Percentiles rank a stretch among this genome's conserved stretches.
These are phyloP conservation scores for Talaromyces funiculosus DNA, from an alignment of 2,329 filamentous ascomycete species.

Conservation along the genomic window DNA sequence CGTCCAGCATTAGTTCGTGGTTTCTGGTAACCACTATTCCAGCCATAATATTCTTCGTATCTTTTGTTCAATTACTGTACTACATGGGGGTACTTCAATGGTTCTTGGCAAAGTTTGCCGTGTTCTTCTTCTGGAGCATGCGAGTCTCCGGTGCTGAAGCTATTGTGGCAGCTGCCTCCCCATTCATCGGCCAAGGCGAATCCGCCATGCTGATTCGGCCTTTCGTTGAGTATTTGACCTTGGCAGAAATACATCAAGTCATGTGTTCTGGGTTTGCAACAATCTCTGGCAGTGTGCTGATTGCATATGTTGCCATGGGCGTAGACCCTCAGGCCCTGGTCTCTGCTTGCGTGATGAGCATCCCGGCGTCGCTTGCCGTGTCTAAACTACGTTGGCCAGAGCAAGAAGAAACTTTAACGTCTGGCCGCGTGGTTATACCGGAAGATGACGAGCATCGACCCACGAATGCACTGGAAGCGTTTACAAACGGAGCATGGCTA, in stretches of 20 bases:
- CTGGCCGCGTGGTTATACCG: slow-evolving; percentile 72
- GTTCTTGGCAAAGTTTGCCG: slow-evolving; percentile 81
- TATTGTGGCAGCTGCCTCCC: slow-evolving; percentile 87
- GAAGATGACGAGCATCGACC: slow-evolving; percentile 61
- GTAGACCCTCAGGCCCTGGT: slow-evolving; percentile 80
- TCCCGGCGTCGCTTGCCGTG: slow-evolving; percentile 81
- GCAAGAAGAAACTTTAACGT: slow-evolving; percentile 77
- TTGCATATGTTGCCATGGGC: slow-evolving; percentile 78
- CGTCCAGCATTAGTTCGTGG: slow-evolving; percentile 45
- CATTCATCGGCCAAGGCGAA: slow-evolving; percentile 92
- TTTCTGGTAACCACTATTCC: slow-evolving; percentile 80
- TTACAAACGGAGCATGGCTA: slow-evolving; percentile 77
- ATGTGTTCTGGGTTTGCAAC: slow-evolving; percentile 92
- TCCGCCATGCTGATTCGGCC: slow-evolving; percentile 87
- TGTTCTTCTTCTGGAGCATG: slow-evolving; percentile 87
- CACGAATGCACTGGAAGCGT: slow-evolving; percentile 77
- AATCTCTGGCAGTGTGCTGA: slow-evolving; percentile 80
- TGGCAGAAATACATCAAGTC: slow-evolving; percentile 84
- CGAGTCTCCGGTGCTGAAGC: slow-evolving; percentile 84
- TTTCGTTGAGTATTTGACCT: slow-evolving; percentile 78
- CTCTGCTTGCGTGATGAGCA: slow-evolving; percentile 92
- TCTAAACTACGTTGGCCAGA: slow-evolving; percentile 89
- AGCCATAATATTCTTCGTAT: slow-evolving; percentile 92
- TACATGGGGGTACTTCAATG: slow-evolving; percentile 78
- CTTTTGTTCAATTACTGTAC: slow-evolving; percentile 81